phyloP scores from a whole-genome alignment of 2,329 filamentous ascomycete species.

The Aspergillus ustus region DNA sequence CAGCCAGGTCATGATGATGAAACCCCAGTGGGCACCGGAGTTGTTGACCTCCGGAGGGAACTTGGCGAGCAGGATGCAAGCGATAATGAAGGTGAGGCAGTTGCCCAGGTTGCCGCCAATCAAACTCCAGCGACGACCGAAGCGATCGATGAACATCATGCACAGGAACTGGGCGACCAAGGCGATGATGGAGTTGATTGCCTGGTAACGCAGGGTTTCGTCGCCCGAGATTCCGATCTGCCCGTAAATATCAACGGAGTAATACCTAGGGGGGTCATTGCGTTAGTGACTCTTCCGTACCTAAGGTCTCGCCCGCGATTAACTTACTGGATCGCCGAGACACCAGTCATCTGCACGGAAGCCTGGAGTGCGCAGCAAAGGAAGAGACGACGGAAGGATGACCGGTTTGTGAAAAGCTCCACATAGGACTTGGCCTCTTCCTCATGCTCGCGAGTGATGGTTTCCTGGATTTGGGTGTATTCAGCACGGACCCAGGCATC shows the following conservation, averaged over 20 bases:
- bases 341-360: constrained; percentile 76
- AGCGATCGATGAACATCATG: constrained; percentile 67
- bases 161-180: constrained; percentile 70
- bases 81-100: constrained; percentile 73
- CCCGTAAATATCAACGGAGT: constrained; percentile 67
- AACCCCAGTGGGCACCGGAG: constrained; percentile 51
- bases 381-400: constrained; percentile 73
- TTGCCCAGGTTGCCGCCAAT: constrained; percentile 75
- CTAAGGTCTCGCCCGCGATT: neutral
- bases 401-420: constrained; percentile 69
- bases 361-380: constrained; percentile 72
- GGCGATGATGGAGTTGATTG: constrained; percentile 73
- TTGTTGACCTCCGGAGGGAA: constrained; percentile 64
- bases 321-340: constrained; percentile 67
- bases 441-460: constrained; percentile 69
- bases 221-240: constrained; percentile 70
- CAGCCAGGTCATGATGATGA: constrained; percentile 77
- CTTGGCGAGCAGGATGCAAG: constrained; percentile 58
- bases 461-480: constrained; percentile 71
- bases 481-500: constrained; percentile 75
- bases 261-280: constrained; percentile 55
- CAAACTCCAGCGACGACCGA: constrained; percentile 73
- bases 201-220: constrained; percentile 74
- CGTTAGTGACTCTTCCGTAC: constrained; percentile 3
- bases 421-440: constrained; percentile 70